These are phyloP conservation scores for Candida ulmi DNA, from an alignment of 805 yeast genomes.

Conservation along the genomic window DNA sequence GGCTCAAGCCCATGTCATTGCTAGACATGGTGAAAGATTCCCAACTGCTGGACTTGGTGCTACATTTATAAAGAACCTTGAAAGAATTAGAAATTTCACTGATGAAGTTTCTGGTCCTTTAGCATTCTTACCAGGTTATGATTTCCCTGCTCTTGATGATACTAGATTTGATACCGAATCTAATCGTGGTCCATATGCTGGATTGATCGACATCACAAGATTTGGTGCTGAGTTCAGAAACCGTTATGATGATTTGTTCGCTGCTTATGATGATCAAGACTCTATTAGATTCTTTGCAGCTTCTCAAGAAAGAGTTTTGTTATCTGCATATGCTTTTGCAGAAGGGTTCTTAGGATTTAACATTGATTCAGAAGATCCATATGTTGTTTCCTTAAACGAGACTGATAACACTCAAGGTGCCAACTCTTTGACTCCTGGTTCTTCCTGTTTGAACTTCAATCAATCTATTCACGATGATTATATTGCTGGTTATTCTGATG, in stretches of 20 bases:
- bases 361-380: slow-evolving; percentile 32
- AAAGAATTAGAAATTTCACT: slow-evolving; percentile 33
- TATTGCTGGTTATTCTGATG: slow-evolving; percentile 23
- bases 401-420: slow-evolving; percentile 40
- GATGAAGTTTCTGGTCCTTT: slow-evolving; percentile 12
- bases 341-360: slow-evolving; percentile 41
- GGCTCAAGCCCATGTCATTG: slow-evolving; percentile 47
- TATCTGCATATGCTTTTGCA: slow-evolving; percentile 50
- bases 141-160: slow-evolving; percentile 35
- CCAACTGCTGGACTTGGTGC: slow-evolving; percentile 28
- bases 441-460: slow-evolving; percentile 35
- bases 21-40: slow-evolving; percentile 58
- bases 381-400: slow-evolving; percentile 41
- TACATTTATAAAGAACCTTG: slow-evolving; percentile 8
- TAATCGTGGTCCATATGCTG: slow-evolving; percentile 44
- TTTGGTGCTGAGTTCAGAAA: slow-evolving; percentile 46
- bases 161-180: slow-evolving; percentile 47
- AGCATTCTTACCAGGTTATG: slow-evolving; percentile 33
- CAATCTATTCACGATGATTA: slow-evolving; percentile 23
- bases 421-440: slow-evolving; percentile 49
- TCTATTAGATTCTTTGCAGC: slow-evolving; percentile 49
- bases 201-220: slow-evolving; percentile 40
- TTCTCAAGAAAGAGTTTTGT: slow-evolving; percentile 48
- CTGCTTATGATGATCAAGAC: slow-evolving; percentile 19
- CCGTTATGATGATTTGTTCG: slow-evolving; percentile 41